Base-by-base conservation (phyloP, 352 stramenopile genomes). In the Globisporangium heterothallicum region DNA sequence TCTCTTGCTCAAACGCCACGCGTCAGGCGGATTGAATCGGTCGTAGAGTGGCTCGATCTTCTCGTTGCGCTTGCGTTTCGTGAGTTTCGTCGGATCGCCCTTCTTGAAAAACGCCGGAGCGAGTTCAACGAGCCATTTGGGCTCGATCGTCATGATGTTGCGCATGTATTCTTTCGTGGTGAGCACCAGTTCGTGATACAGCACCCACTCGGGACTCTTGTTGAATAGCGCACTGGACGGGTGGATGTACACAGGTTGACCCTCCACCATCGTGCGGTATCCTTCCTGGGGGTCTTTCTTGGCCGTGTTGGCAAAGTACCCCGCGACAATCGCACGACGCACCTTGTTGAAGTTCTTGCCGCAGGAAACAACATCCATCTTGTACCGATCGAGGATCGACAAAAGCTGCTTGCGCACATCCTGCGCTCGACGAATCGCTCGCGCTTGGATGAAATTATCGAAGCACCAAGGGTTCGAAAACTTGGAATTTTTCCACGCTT, bases 41-140 rank as follows among this genome's bases (percentile, higher is more conserved):
- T 99, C 96, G 79, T 97, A 98, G 14, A 99, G 78, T 30, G 97
- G 97, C 63, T 99, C 96, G 58, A 99, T 99, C 78, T 99, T 99
- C 76, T 99, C 94, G 64, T 96, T 98, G 35, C 95, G 89, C 67
- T 99, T 99, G 47, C 88, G 82, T 71, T 97, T 98, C 8, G 96
- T 98, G 36, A 99, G 89, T 67, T 98, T 98, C 58, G 97, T 98
- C 8, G 96, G 92, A 68, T 99, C 97, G 12, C 95, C 93, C 59
- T 96, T 94, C 69, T 98, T 98, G 72, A 98, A 99, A 59, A 87
- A 97, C 26, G 86, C 89, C 0, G 94, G 94, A 9, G 93, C 95
- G 14, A 99, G 71, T 75, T 99, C 96, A 24, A 98, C 86, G 16
- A 99, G 85, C 97, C 97, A 99, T 65, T 98, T 99, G 18, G 97